Conservation (phyloP, 345 rosid species). For the Rubroshorea leprosula region DNA sequence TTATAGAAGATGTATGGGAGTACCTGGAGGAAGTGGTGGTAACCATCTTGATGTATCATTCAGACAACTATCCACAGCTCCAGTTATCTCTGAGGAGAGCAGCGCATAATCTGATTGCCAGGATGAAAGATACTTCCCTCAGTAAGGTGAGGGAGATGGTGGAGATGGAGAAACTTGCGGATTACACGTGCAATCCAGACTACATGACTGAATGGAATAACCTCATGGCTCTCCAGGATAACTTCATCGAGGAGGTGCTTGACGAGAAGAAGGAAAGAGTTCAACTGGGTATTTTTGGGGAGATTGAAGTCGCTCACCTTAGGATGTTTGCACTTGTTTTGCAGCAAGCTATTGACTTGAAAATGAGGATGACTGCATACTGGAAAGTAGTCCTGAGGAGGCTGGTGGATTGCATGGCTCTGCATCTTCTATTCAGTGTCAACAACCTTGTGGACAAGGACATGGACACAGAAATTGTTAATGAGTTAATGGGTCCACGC, state of each 20-base stretch:
- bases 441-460: background rate
- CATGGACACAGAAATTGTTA: background rate
- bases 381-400: background rate
- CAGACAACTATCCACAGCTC: background rate
- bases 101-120: background rate
- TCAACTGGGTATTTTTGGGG: background rate
- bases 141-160: background rate
- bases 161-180: background rate
- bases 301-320: background rate
- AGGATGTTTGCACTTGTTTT: background rate
- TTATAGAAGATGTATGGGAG: conserved; percentile 14
- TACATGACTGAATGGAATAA: background rate
- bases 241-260: background rate
- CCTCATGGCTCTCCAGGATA: background rate
- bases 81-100: background rate
- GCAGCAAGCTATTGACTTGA: background rate
- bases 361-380: background rate
- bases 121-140: background rate
- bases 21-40: background rate
- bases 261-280: background rate
- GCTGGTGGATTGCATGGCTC: background rate
- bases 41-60: background rate
- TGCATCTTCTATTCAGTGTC: background rate
- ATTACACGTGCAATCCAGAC: background rate
- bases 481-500: background rate